phyloP scores from a whole-genome alignment of 2,329 filamentous ascomycete genomes.

The Pseudogymnoascus sp. region DNA sequence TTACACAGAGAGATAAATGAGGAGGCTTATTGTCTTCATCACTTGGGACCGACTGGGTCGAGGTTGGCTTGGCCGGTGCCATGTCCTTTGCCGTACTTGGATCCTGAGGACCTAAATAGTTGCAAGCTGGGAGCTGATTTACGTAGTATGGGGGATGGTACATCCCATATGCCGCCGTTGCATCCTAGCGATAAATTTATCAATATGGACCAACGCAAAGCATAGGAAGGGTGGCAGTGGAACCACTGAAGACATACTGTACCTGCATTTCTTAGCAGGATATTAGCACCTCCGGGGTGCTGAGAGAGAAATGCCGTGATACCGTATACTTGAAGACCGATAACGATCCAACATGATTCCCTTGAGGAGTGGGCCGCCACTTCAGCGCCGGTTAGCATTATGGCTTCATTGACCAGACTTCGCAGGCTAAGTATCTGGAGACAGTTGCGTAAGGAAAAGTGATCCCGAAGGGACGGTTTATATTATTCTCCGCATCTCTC shows the following conservation, averaged over 20 bases:
- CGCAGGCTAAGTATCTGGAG: background rate
- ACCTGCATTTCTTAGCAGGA: conserved; percentile 21
- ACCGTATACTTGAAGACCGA: conserved; percentile 58
- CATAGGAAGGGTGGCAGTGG: background rate
- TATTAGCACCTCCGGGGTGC: conserved; percentile 47
- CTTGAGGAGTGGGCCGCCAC: conserved; percentile 66
- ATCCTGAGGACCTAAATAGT: background rate
- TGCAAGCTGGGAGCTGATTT: background rate
- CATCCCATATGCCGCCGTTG: background rate
- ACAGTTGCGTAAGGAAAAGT: background rate
- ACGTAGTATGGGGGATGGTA: background rate
- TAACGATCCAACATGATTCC: conserved; percentile 70
- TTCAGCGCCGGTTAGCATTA: conserved; percentile 40
- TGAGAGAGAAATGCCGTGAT: conserved; percentile 52
- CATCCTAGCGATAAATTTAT: background rate
- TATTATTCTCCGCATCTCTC: background rate
- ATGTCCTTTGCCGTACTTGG: background rate
- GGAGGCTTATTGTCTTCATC: background rate
- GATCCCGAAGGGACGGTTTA: background rate
- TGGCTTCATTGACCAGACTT: background rate
- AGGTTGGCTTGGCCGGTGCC: background rate
- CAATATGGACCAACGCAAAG: background rate
- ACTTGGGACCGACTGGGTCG: background rate
- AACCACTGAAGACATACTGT: background rate
- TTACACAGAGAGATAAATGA: background rate